Evolutionary conservation across 352 stramenopile species (phyloP), one percentile per base, ranked within the genome.

Genomic region (Pythium insidiosum): DNA sequence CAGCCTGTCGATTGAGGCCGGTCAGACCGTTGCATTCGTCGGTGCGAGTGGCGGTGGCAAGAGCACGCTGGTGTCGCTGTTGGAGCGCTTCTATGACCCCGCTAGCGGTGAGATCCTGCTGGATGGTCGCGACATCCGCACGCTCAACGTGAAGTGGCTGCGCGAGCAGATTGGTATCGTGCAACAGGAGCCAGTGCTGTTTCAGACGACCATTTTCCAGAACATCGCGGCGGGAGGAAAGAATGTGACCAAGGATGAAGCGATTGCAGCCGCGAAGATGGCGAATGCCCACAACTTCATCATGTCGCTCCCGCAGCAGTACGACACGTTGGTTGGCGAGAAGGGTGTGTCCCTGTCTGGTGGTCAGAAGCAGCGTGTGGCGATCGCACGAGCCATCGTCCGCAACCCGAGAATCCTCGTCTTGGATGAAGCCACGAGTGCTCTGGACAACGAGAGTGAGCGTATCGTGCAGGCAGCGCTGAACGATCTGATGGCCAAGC

Each of bases 1-100:
- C 35, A 74, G 62, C 40, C 49, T 97, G 1, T 56, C 56, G 10
- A 73, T 76, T 53, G 23, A 50, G 15, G 63, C 69, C 21, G 78
- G 84, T 16, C 21, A 56, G 12, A 82, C 39, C 10, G 39, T 46
- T 5, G 43, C 43, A 12, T 39, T 51, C 13, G 43, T 51, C 5
- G 43, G 43, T 13, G n/a, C 34, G 11, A 50, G 43, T 43, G 43
- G 43, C 28, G 30, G 43, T 25, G 43, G 43, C 33, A 50, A 50
- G 43, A 43, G 31, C 16, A 50, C 43, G 22, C 26, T 38, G 9
- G 34, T 50, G 2, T 38, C 49, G 13, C 58, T 96, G 35, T 47
- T 95, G 18, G 53, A 89, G 40, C 50, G 84, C 21, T 94, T 96
- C 44, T 96, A 96, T 54, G 65, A 86, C 42, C 71, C 76, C 9